These are phyloP conservation scores for Petunia secreta DNA, from an alignment of 257 asterid species.

Conservation along the genomic window DNA sequence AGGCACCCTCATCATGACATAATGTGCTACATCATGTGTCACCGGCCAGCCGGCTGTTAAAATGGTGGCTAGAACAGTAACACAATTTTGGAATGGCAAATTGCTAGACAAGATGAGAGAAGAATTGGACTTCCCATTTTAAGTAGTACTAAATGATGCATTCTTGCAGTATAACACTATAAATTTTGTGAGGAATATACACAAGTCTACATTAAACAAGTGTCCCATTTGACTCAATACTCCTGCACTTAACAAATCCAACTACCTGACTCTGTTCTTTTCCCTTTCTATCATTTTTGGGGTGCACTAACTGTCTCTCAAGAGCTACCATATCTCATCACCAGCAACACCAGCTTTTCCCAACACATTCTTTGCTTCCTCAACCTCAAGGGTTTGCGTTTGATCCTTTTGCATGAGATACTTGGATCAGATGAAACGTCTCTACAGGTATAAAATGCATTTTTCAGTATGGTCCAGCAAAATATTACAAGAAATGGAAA, in stretches of 20 bases:
- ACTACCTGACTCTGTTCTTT: constrained; percentile 54
- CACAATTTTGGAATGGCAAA: no score
- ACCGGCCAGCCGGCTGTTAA: no score
- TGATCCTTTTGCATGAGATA: constrained; percentile 85
- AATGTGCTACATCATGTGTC: no score
- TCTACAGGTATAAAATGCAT: constrained; percentile 48
- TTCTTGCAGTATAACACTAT: background rate
- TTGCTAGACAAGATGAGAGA: no score
- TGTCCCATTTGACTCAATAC: constrained; percentile 49
- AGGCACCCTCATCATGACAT: no score
- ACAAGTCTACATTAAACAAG: background rate
- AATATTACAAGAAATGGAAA: background rate
- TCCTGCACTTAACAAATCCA: constrained; percentile 93
- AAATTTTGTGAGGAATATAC: background rate
- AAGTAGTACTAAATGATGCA: background rate
- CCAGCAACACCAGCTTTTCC: constrained; percentile 83
- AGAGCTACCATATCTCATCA: constrained; percentile 86
- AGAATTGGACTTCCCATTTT: background rate
- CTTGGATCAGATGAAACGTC: constrained; percentile 83
- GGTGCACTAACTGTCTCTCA: constrained; percentile 69
- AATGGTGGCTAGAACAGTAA: no score
- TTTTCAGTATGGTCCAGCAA: constrained; percentile 24
- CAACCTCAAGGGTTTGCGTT: constrained; percentile 71
- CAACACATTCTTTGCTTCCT: constrained; percentile 78
- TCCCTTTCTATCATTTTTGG: constrained; percentile 36